Conservation (phyloP, 805 yeast genomes). For the Sugiyamaella floridensis region DNA sequence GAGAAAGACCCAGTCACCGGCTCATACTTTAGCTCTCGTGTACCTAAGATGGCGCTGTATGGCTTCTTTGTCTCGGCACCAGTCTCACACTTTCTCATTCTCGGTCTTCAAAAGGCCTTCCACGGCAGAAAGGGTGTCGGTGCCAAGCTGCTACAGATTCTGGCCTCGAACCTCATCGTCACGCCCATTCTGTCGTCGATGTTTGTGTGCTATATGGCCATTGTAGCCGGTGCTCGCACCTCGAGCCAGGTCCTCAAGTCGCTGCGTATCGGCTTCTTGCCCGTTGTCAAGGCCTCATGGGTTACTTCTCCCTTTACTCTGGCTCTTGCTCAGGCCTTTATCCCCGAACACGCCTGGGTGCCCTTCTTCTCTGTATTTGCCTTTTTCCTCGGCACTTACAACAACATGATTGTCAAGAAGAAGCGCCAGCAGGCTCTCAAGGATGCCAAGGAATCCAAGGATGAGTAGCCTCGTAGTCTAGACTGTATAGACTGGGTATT, state of each 20-base stretch:
- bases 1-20: slow-evolving; percentile 31
- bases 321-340: slow-evolving; percentile 33
- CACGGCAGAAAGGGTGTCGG: slow-evolving; percentile 23
- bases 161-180: slow-evolving; percentile 29
- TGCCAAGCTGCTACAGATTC: slow-evolving; percentile 31
- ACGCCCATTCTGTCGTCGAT: slow-evolving; percentile 30
- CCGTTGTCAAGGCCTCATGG: slow-evolving; percentile 33
- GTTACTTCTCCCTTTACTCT: slow-evolving; percentile 31
- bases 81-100: slow-evolving; percentile 31
- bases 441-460: slow-evolving; percentile 2
- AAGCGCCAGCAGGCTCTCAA: slow-evolving; percentile 12
- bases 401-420: slow-evolving; percentile 32
- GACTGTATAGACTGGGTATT: background rate
- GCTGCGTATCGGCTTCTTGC: slow-evolving; percentile 26
- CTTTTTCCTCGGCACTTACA: slow-evolving; percentile 34
- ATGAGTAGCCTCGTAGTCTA: background rate
- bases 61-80: slow-evolving; percentile 35
- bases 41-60: slow-evolving; percentile 34
- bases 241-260: slow-evolving; percentile 24
- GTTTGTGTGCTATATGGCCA: slow-evolving; percentile 30
- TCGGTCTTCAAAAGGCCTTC: slow-evolving; percentile 31
- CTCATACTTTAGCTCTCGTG: slow-evolving; percentile 29
- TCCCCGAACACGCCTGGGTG: slow-evolving; percentile 36
- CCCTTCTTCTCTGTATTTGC: slow-evolving; percentile 35
- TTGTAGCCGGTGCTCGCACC: slow-evolving; percentile 33